These are phyloP conservation scores for Starmerella bombi DNA, from an alignment of 805 yeast species.

Conservation along the genomic window DNA sequence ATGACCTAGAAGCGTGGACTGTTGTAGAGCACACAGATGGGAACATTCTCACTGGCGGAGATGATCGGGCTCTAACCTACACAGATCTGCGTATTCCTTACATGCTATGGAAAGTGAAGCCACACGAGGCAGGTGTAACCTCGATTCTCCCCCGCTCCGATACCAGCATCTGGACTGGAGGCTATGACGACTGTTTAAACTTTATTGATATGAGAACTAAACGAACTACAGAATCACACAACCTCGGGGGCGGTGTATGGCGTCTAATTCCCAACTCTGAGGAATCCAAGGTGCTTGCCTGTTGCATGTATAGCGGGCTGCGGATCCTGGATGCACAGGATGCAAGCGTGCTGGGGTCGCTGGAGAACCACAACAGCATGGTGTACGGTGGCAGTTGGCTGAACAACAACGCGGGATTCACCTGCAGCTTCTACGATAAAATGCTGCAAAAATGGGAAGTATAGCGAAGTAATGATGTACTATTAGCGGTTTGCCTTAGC, in stretches of 20 bases:
- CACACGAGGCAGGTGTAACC: constrained; percentile 87
- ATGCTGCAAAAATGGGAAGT: constrained; percentile 60
- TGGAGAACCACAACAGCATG: constrained; percentile 60
- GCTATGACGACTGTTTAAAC: constrained; percentile 73
- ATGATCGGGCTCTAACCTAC: constrained; percentile 63
- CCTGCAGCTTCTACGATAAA: constrained; percentile 87
- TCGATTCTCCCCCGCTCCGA: constrained; percentile 46
- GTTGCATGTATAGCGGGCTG: constrained; percentile 96
- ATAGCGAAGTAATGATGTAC: neutral
- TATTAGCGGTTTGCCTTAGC: neutral
- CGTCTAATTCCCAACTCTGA: constrained; percentile 53
- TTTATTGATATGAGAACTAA: constrained; percentile 52
- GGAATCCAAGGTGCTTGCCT: constrained; percentile 41
- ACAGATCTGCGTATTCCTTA: constrained; percentile 44
- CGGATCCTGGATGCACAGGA: constrained; percentile 36
- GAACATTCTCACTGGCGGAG: constrained; percentile 68
- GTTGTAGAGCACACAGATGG: constrained; percentile 40
- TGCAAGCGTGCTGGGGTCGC: constrained; percentile 11
- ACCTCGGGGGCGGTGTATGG: constrained; percentile 94
- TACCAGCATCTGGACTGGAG: constrained; percentile 61
- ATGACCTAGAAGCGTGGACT: constrained; percentile 80
- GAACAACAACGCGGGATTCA: constrained; percentile 40
- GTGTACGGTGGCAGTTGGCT: constrained; percentile 93
- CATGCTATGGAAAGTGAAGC: constrained; percentile 29
- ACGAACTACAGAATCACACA: constrained; percentile 31